These are phyloP conservation scores for Didymosphaeria variabile DNA, from an alignment of 2,329 filamentous ascomycete genomes.

Conservation along the genomic window DNA sequence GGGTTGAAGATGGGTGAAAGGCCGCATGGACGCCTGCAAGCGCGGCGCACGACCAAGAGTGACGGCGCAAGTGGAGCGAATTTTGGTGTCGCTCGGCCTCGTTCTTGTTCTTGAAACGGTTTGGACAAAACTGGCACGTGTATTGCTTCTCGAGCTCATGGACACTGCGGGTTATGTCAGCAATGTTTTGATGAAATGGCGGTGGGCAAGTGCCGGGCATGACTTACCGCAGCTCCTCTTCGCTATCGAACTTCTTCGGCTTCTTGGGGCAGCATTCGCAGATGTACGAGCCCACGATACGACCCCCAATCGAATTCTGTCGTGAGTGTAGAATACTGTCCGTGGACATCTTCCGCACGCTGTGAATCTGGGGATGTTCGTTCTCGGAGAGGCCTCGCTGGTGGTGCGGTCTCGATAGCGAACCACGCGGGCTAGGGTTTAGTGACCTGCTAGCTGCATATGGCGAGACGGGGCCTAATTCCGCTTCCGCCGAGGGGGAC, in stretches of 20 bases:
- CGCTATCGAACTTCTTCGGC: conserved; percentile 90
- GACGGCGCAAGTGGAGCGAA: conserved; percentile 86
- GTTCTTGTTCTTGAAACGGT: conserved; percentile 99
- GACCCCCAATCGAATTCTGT: conserved; percentile 57
- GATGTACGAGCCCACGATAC: conserved; percentile 70
- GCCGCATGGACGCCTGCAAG: conserved; percentile 77
- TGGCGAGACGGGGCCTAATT: conserved; percentile 62
- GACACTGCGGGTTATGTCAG: conserved; percentile 62
- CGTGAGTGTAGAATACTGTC: conserved; percentile 57
- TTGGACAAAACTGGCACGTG: conserved; percentile 89
- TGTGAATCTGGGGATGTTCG: conserved; percentile 41
- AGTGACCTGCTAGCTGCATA: conserved; percentile 60
- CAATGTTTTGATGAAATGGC: conserved; percentile 29
- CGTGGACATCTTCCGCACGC: conserved; percentile 58
- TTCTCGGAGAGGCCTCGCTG: conserved; percentile 54
- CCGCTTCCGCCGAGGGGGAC: conserved; percentile 66
- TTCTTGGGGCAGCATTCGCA: conserved; percentile 98
- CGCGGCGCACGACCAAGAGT: conserved; percentile 97
- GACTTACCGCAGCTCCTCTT: conserved; percentile 82
- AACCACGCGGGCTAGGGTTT: conserved; percentile 54
- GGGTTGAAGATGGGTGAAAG: conserved; percentile 81
- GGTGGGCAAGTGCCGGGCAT: conserved; percentile 35
- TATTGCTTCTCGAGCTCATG: conserved; percentile 98
- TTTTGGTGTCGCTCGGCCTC: conserved; percentile 97
- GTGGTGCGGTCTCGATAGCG: conserved; percentile 50